Conservation (phyloP, 768 basidiomycete species). For the Megacollybia marginata region DNA sequence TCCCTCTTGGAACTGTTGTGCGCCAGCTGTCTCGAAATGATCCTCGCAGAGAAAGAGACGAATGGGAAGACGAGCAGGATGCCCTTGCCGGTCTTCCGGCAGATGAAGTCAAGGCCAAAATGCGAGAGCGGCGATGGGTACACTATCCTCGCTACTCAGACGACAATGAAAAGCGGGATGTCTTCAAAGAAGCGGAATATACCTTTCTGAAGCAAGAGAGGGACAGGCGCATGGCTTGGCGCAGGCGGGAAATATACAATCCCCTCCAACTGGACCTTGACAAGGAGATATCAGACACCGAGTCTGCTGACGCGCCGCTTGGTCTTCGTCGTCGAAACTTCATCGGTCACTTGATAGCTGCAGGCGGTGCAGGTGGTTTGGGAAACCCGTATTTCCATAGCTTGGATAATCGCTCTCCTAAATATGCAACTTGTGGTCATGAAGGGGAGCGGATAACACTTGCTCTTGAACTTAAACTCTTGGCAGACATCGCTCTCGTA, state of each 20-base stretch:
- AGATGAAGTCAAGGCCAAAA: slow-evolving; percentile 44
- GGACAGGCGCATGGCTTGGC: slow-evolving; percentile 40
- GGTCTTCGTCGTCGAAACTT: slow-evolving; percentile 47
- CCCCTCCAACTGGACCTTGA: slow-evolving; percentile 60
- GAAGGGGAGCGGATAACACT: slow-evolving; percentile 74
- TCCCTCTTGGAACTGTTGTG: slow-evolving; percentile 89
- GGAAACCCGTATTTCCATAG: slow-evolving; percentile 87
- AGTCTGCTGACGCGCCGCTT: slow-evolving; percentile 47
- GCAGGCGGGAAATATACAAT: slow-evolving; percentile 29
- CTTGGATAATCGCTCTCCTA: slow-evolving; percentile 67
- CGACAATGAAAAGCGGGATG: slow-evolving; percentile 52
- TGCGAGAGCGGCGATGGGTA: slow-evolving; percentile 66
- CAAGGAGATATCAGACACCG: slow-evolving; percentile 34
- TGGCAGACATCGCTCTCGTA: slow-evolving; percentile 93
- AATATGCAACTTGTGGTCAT: slow-evolving; percentile 75
- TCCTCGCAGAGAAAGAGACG: slow-evolving; percentile 53
- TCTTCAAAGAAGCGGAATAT: slow-evolving; percentile 67
- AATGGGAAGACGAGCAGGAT: slow-evolving; percentile 71
- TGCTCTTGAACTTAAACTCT: slow-evolving; percentile 86
- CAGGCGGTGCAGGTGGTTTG: slow-evolving; percentile 74
- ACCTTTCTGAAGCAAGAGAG: slow-evolving; percentile 55
- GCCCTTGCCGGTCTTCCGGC: slow-evolving; percentile 37
- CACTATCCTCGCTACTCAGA: slow-evolving; percentile 70
- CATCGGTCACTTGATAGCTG: slow-evolving; percentile 59
- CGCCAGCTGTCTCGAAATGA: slow-evolving; percentile 66